phyloP scores from a whole-genome alignment of 768 basidiomycete species.

The Psilocybe subaeruginosa region DNA sequence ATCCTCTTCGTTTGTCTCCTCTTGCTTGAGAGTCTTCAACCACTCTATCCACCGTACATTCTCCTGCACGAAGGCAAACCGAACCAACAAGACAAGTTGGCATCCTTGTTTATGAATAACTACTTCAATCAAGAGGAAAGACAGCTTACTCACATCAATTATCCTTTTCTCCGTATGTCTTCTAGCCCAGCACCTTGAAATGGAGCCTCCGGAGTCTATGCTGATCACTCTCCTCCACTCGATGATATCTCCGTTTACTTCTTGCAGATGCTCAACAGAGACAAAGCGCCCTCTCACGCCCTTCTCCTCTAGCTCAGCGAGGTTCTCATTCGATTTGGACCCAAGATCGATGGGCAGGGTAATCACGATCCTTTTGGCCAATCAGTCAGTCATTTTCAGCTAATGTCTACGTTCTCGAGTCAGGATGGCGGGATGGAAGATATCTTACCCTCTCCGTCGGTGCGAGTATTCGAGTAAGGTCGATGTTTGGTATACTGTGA shows the following conservation, averaged over 20 bases:
- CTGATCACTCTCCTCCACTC: conserved; percentile 69
- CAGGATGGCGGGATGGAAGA: not conserved
- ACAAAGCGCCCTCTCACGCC: conserved; percentile 58
- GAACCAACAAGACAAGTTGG: not conserved
- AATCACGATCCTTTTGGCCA: conserved; percentile 33
- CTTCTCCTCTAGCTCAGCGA: conserved; percentile 56
- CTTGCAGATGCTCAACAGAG: conserved; percentile 55
- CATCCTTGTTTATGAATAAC: not conserved
- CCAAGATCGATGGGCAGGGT: conserved; percentile 62
- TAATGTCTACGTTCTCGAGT: not conserved
- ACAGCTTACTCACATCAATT: conserved; percentile 42
- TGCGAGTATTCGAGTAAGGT: conserved; percentile 42
- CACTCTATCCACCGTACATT: conserved; percentile 15
- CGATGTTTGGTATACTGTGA: conserved; percentile 58
- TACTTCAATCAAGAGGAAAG: not conserved
- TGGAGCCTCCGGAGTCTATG: conserved; percentile 56
- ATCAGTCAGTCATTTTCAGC: not conserved
- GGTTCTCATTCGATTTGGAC: conserved; percentile 39
- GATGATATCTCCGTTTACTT: conserved; percentile 50
- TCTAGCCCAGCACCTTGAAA: conserved; percentile 54
- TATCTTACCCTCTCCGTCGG: conserved; percentile 47
- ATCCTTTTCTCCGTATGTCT: conserved; percentile 50
- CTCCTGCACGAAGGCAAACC: conserved; percentile 9
- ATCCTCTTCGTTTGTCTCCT: not conserved
- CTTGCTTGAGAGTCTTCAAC: conserved; percentile 12